These are phyloP conservation scores for Mycena vitilis DNA, from an alignment of 768 basidiomycete genomes.

Conservation along the genomic window DNA sequence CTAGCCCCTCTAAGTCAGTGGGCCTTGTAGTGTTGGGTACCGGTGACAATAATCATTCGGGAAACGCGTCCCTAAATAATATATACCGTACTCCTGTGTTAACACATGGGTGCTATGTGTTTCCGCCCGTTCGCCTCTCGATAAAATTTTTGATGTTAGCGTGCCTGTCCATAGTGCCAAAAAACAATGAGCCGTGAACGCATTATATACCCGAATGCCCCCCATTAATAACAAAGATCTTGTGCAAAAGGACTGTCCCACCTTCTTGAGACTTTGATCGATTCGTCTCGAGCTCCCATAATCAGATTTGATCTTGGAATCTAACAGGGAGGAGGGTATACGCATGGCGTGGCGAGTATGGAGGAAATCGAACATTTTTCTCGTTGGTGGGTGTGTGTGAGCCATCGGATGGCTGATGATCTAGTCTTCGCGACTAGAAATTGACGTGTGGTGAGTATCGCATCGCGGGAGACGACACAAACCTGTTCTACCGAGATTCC, in stretches of 20 bases:
- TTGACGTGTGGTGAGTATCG: conserved; percentile 34
- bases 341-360: conserved; percentile 40
- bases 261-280: conserved; percentile 91
- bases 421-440: conserved; percentile 53
- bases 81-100: background rate
- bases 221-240: conserved; percentile 39
- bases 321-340: conserved; percentile 85
- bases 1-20: too few relatives aligned
- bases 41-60: background rate
- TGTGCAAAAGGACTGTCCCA: conserved; percentile 47
- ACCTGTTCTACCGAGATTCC: conserved; percentile 98
- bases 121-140: conserved; percentile 69
- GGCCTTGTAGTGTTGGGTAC: too few relatives aligned
- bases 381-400: conserved; percentile 98
- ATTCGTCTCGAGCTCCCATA: conserved; percentile 97
- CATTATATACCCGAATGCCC: conserved; percentile 76
- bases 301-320: conserved; percentile 96
- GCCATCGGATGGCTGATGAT: conserved; percentile 95
- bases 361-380: conserved; percentile 73
- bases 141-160: conserved; percentile 83
- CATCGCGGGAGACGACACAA: conserved; percentile 40
- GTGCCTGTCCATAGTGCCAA: conserved; percentile 86
- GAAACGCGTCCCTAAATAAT: background rate
- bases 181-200: conserved; percentile 89
- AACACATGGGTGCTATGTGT: conserved; percentile 38